phyloP scores from a whole-genome alignment of 2,329 filamentous ascomycete species.

The Cordyceps fumosorosea region DNA sequence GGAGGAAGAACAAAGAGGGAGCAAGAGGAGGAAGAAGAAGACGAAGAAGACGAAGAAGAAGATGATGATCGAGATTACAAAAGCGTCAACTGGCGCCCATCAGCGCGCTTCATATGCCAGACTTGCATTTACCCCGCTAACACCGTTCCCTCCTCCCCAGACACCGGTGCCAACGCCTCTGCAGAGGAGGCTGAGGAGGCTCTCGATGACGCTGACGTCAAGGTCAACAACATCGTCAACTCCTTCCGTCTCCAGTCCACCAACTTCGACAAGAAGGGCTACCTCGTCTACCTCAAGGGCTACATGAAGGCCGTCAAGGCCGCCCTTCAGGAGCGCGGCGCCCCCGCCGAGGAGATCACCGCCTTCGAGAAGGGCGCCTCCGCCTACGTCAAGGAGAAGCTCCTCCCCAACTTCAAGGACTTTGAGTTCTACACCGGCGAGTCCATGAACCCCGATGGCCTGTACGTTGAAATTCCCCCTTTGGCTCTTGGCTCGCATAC shows the following conservation, averaged over 20 bases:
- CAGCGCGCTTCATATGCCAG: neutral
- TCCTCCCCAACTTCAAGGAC: constrained; percentile 85
- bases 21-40: neutral
- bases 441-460: constrained; percentile 87
- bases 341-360: constrained; percentile 59
- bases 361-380: constrained; percentile 73
- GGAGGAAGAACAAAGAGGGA: too few species aligned
- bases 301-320: constrained; percentile 91
- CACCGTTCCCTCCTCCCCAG: constrained; percentile 33
- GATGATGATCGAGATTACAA: neutral
- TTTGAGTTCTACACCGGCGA: constrained; percentile 92
- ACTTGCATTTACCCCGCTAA: constrained; percentile 12
- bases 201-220: constrained; percentile 60
- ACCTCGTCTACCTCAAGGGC: constrained; percentile 74
- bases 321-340: constrained; percentile 56
- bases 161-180: constrained; percentile 93
- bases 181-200: constrained; percentile 80
- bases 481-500: constrained; percentile 1
- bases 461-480: constrained; percentile 52
- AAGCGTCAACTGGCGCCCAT: neutral
- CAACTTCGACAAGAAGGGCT: constrained; percentile 80
- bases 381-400: constrained; percentile 72
- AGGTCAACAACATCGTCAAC: constrained; percentile 89
- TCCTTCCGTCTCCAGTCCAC: constrained; percentile 83
- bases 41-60: neutral